Evolutionary conservation across 1,284 basidiomycete species (phyloP).

Genomic region (Austropuccinia psidii): DNA sequence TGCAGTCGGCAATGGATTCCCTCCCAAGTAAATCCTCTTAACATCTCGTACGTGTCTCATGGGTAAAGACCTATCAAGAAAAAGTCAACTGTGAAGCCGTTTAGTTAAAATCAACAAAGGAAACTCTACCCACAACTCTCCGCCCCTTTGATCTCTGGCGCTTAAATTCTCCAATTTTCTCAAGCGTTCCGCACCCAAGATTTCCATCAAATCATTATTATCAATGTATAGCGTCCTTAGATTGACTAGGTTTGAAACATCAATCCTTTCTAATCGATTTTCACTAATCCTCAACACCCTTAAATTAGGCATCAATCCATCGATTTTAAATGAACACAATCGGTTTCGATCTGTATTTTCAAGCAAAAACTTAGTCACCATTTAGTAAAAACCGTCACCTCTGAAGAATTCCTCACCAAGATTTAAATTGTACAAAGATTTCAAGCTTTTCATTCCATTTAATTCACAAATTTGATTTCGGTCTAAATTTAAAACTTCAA

Average conservation of each 20-base stretch:
- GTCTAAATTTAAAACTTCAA: slow-evolving; percentile 76
- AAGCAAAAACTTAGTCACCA: neutral
- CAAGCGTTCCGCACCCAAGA: slow-evolving; percentile 54
- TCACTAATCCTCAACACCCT: slow-evolving; percentile 77
- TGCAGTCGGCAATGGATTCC: slow-evolving; percentile 48
- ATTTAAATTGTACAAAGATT: slow-evolving; percentile 64
- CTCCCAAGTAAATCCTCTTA: slow-evolving; percentile 86
- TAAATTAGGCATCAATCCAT: slow-evolving; percentile 56
- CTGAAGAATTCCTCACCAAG: slow-evolving; percentile 57
- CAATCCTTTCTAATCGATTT: slow-evolving; percentile 65
- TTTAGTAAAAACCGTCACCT: neutral
- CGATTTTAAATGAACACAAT: slow-evolving; percentile 48
- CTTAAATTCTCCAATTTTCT: slow-evolving; percentile 78
- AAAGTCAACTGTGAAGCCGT: neutral
- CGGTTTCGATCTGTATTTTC: slow-evolving; percentile 62
- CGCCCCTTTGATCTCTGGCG: slow-evolving; percentile 74
- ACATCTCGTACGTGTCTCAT: slow-evolving; percentile 73
- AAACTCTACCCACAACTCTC: slow-evolving; percentile 58
- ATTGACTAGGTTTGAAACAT: slow-evolving; percentile 62
- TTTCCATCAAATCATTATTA: slow-evolving; percentile 62
- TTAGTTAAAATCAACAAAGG: slow-evolving; percentile 47
- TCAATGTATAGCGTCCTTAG: slow-evolving; percentile 88
- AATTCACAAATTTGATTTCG: slow-evolving; percentile 64
- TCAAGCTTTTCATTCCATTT: slow-evolving; percentile 58
- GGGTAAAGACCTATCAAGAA: slow-evolving; percentile 48